Percentiles rank a stretch among this genome's conserved stretches.
phyloP scores from a whole-genome alignment of 2,329 filamentous ascomycete species.

The Cercospora berteroae region DNA sequence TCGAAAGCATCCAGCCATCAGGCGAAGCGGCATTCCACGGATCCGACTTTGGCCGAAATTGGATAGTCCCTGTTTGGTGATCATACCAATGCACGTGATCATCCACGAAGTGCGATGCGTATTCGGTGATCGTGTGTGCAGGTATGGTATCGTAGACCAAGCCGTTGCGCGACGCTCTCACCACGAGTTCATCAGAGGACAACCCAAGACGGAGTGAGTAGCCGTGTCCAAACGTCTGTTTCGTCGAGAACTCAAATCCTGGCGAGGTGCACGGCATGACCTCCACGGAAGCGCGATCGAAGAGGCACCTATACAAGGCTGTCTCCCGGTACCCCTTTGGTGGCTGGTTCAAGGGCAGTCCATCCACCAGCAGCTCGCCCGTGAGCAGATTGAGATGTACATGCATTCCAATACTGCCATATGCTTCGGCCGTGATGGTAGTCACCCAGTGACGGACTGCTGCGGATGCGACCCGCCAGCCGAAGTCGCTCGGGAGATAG shows the following conservation, averaged over 20 bases:
- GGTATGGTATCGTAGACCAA: slow-evolving; percentile 41
- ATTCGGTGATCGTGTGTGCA: slow-evolving; percentile 42
- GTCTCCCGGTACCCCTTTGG: slow-evolving; percentile 52
- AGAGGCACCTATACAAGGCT: slow-evolving; percentile 49
- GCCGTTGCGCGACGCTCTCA: slow-evolving; percentile 7
- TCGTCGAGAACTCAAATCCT: slow-evolving; percentile 55
- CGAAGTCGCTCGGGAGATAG: too few relatives aligned
- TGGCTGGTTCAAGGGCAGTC: slow-evolving; percentile 51
- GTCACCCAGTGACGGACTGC: too few relatives aligned
- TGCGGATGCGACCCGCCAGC: too few relatives aligned
- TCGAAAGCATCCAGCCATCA: slow-evolving; percentile 13
- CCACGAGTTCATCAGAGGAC: slow-evolving; percentile 25
- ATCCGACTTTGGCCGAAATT: slow-evolving; percentile 46
- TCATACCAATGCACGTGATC: slow-evolving; percentile 60
- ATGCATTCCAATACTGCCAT: not conserved
- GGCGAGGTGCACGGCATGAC: slow-evolving; percentile 50
- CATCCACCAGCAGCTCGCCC: slow-evolving; percentile 52
- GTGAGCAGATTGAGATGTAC: slow-evolving; percentile 47
- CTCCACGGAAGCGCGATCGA: slow-evolving; percentile 55
- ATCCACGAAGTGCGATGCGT: slow-evolving; percentile 53
- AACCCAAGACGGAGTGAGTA: slow-evolving; percentile 40
- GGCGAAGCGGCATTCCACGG: slow-evolving; percentile 22
- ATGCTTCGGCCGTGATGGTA: too few relatives aligned
- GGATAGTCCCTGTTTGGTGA: slow-evolving; percentile 39
- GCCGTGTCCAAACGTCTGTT: not conserved